These are phyloP conservation scores for Phytophthora citrophthora DNA, from an alignment of 352 stramenopile genomes.

Conservation along the genomic window DNA sequence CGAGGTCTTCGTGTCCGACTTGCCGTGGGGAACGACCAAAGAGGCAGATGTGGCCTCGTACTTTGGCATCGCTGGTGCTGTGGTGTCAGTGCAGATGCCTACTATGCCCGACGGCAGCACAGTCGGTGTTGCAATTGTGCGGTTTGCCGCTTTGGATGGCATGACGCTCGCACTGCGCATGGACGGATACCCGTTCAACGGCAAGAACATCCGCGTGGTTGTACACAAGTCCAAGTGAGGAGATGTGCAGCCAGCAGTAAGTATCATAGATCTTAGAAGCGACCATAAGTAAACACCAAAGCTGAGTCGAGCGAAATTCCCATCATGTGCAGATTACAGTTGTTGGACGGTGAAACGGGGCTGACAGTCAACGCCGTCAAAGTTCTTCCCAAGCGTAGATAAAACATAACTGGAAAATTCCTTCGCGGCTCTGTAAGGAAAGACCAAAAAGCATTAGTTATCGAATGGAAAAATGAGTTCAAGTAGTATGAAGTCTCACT, in stretches of 20 bases:
- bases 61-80: slow-evolving; percentile 58
- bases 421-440: slow-evolving; percentile 7
- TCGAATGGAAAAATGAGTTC: background rate
- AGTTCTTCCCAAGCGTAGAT: background rate
- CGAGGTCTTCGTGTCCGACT: slow-evolving; percentile 72
- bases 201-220: slow-evolving; percentile 67
- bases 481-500: slow-evolving; percentile 4
- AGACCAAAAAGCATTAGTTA: background rate
- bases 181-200: slow-evolving; percentile 73
- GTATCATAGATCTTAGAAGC: slow-evolving; percentile 46
- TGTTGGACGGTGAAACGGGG: slow-evolving; percentile 2
- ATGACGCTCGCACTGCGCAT: slow-evolving; percentile 64
- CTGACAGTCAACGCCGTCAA: background rate
- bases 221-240: slow-evolving; percentile 44
- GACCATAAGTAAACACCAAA: slow-evolving; percentile 25
- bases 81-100: slow-evolving; percentile 69
- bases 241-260: slow-evolving; percentile 8
- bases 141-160: slow-evolving; percentile 56
- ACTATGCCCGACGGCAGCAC: slow-evolving; percentile 77
- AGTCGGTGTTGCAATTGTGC: slow-evolving; percentile 69
- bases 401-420: slow-evolving; percentile 19
- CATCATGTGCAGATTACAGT: slow-evolving; percentile 2
- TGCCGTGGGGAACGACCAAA: slow-evolving; percentile 58
- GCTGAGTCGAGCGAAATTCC: background rate
- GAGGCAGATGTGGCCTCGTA: slow-evolving; percentile 65